Evolutionary conservation across 305 asterid genomes (phyloP).

Genomic region (Fraxinus sp.): DNA sequence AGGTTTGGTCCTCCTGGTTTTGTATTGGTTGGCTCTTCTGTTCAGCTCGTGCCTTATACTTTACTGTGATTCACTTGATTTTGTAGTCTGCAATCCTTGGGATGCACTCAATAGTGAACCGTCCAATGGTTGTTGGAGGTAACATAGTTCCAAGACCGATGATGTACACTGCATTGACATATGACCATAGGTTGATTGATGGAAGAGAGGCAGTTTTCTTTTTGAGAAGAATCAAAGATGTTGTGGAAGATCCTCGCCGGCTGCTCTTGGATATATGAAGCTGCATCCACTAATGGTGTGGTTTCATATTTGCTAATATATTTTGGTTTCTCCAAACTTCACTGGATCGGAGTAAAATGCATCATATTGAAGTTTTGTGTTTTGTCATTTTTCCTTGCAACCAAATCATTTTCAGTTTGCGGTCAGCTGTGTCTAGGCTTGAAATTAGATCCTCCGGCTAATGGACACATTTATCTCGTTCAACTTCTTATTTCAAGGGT

Average conservation of each 20-base stretch:
- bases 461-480: not conserved
- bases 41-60: not conserved
- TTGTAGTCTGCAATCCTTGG: slow-evolving; percentile 91
- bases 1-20: slow-evolving; percentile 44
- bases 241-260: slow-evolving; percentile 96
- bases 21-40: not conserved
- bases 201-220: slow-evolving; percentile 99
- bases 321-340: slow-evolving; percentile 17
- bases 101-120: slow-evolving; percentile 92
- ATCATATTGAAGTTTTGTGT: slow-evolving; percentile 43
- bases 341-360: slow-evolving; percentile 41
- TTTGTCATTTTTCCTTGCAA: slow-evolving; percentile 14
- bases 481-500: not conserved
- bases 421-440: slow-evolving; percentile 22
- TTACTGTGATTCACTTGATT: not conserved
- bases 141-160: slow-evolving; percentile 81
- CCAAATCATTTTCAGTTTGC: slow-evolving; percentile 11
- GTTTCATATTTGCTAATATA: slow-evolving; percentile 2
- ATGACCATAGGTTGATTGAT: slow-evolving; percentile 94
- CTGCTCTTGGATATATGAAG: slow-evolving; percentile 77
- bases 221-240: slow-evolving; percentile 88
- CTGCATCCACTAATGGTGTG: slow-evolving; percentile 6
- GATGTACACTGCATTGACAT: slow-evolving; percentile 96
- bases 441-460: slow-evolving; percentile 18
- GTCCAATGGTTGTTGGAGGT: slow-evolving; percentile 99